Percentiles rank a stretch among this genome's conserved stretches.
Conservation (phyloP, 345 rosid species). For the Eucalyptus curtisii region DNA sequence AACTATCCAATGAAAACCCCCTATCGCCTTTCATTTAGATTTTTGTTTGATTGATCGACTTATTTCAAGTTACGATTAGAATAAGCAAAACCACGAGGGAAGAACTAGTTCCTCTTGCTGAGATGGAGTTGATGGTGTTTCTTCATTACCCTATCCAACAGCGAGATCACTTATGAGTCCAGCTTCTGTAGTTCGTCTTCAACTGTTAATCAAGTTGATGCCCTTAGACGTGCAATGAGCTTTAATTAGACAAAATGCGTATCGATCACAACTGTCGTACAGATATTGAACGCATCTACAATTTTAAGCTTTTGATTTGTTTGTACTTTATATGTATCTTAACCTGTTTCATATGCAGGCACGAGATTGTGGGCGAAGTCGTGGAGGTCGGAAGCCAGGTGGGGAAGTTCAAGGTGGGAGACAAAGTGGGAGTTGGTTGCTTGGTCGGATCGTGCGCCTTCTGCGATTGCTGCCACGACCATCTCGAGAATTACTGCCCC, state of each 20-base stretch:
- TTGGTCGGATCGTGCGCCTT: slow-evolving; percentile 17
- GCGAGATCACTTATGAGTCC: not conserved
- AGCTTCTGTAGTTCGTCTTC: not conserved
- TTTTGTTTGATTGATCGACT: too few species aligned
- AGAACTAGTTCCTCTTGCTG: not conserved
- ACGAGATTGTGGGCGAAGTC: slow-evolving; percentile 27
- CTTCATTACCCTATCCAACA: not conserved
- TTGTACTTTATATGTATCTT: not conserved
- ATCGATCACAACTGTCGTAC: not conserved
- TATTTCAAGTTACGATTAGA: not conserved
- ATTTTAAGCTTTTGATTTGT: not conserved
- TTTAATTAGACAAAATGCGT: not conserved
- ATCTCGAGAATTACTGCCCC: slow-evolving; percentile 9
- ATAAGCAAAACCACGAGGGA: too few species aligned
- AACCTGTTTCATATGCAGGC: slow-evolving; percentile 1
- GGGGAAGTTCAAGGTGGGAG: slow-evolving; percentile 23
- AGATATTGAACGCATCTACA: not conserved
- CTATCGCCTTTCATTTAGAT: not conserved
- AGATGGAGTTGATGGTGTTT: not conserved
- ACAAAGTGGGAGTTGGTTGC: slow-evolving; percentile 32
- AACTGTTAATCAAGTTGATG: not conserved
- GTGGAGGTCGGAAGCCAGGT: slow-evolving; percentile 26
- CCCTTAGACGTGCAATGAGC: not conserved
- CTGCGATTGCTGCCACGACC: not conserved
- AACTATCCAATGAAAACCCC: too few species aligned